Conservation (phyloP, 768 basidiomycete species). For the Suillus lakei region DNA sequence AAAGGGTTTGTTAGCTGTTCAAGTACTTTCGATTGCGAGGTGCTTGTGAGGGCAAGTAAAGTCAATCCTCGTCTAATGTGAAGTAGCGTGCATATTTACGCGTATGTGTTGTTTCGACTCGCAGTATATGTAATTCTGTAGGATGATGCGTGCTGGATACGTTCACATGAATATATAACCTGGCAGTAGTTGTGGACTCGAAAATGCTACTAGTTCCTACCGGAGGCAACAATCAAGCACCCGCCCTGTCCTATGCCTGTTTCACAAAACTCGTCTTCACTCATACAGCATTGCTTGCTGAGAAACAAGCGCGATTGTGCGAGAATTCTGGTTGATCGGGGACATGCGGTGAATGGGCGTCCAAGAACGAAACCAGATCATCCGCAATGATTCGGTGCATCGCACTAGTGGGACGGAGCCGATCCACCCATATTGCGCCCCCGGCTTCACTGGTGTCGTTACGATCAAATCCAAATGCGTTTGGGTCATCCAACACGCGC, state of each 20-base stretch:
- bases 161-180: background rate
- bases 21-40: background rate
- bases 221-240: slow-evolving; percentile 1
- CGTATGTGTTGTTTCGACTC: background rate
- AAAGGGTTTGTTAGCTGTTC: background rate
- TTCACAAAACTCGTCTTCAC: background rate
- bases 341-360: background rate
- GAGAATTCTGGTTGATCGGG: background rate
- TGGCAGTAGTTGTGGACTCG: background rate
- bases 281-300: slow-evolving; percentile 5
- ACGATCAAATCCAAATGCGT: slow-evolving; percentile 9
- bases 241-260: background rate
- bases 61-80: background rate
- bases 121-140: background rate
- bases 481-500: slow-evolving; percentile 51
- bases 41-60: background rate
- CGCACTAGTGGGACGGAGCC: slow-evolving; percentile 18
- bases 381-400: slow-evolving; percentile 24
- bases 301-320: background rate
- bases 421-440: slow-evolving; percentile 32
- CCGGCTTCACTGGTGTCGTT: slow-evolving; percentile 32
- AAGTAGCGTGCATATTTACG: background rate
- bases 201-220: background rate
- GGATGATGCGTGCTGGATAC: background rate
- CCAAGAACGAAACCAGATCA: slow-evolving; percentile 11